Conservation (phyloP, 2,329 filamentous ascomycete species). For the Alternaria sp. region DNA sequence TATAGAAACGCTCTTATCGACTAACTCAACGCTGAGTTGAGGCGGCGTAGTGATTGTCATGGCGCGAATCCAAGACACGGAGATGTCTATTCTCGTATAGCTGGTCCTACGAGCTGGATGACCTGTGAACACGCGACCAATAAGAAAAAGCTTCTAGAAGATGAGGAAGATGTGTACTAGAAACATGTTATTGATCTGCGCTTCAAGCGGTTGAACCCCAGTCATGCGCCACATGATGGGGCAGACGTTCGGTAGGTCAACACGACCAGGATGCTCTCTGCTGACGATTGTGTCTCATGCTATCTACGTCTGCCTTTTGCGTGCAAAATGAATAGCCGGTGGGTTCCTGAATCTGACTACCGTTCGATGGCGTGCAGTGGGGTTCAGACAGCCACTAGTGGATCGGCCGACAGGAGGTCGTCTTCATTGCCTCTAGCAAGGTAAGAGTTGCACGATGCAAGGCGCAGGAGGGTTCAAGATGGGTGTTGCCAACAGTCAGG, state of each 20-base stretch:
- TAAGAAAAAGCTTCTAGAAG: slow-evolving; percentile 11
- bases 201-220: slow-evolving; percentile 25
- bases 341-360: slow-evolving; percentile 20
- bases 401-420: slow-evolving; percentile 10
- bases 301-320: background rate
- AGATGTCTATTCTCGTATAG: background rate
- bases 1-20: background rate
- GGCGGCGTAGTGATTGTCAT: background rate
- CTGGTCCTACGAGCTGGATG: background rate
- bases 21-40: slow-evolving; percentile 5
- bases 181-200: slow-evolving; percentile 11
- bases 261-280: background rate
- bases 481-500: background rate
- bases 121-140: background rate
- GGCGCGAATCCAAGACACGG: background rate
- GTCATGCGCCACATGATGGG: slow-evolving; percentile 22
- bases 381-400: slow-evolving; percentile 1
- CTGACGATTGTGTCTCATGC: background rate
- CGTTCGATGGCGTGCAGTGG: slow-evolving; percentile 1
- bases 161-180: slow-evolving; percentile 1
- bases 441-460: background rate
- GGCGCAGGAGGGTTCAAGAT: background rate
- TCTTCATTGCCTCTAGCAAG: background rate
- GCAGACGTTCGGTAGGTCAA: background rate
- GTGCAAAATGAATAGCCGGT: slow-evolving; percentile 21